Evolutionary conservation across 257 asterid genomes (phyloP).

Genomic region (Haberlea rhodopensis): DNA sequence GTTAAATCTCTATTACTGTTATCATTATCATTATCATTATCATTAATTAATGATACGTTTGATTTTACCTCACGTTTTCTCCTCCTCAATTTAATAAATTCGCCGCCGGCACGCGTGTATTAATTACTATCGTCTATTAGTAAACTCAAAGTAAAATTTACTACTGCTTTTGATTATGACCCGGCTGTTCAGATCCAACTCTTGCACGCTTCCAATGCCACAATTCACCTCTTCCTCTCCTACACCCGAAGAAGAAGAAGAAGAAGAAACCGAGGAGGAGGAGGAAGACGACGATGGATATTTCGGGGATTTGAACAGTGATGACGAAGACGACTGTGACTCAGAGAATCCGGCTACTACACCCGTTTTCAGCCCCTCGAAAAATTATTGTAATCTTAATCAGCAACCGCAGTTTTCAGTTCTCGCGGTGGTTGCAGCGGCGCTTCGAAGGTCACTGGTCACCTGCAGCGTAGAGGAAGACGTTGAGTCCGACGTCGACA

Average conservation of each 20-base stretch:
- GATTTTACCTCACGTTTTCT: not conserved
- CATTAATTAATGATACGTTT: not conserved
- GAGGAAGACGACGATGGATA: conserved; percentile 40
- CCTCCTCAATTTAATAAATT: too few species aligned
- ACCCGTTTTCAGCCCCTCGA: conserved; percentile 32
- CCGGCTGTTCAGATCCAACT: conserved; percentile 71
- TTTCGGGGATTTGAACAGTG: conserved; percentile 31
- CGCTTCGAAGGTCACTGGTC: conserved; percentile 65
- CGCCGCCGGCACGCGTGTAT: not conserved
- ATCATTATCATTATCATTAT: too few species aligned
- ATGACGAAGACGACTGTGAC: conserved; percentile 21
- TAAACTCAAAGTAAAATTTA: not conserved
- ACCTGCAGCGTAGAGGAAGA: conserved; percentile 65
- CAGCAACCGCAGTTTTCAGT: conserved; percentile 44
- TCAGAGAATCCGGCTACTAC: conserved; percentile 39
- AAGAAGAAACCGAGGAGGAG: conserved; percentile 27
- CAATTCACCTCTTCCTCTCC: conserved; percentile 22
- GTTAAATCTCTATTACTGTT: too few species aligned
- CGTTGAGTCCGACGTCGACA: conserved; percentile 49
- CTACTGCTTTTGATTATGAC: conserved; percentile 29
- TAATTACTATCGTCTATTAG: too few species aligned
- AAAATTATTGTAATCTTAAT: not conserved
- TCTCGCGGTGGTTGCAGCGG: conserved; percentile 52
- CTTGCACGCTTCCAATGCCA: conserved; percentile 41
- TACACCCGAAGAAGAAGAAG: conserved; percentile 10